Percentiles rank a stretch among this genome's conserved stretches.
Evolutionary conservation across 495 filamentous ascomycete species (phyloP).

Genomic region (Penicillium odoratum): DNA sequence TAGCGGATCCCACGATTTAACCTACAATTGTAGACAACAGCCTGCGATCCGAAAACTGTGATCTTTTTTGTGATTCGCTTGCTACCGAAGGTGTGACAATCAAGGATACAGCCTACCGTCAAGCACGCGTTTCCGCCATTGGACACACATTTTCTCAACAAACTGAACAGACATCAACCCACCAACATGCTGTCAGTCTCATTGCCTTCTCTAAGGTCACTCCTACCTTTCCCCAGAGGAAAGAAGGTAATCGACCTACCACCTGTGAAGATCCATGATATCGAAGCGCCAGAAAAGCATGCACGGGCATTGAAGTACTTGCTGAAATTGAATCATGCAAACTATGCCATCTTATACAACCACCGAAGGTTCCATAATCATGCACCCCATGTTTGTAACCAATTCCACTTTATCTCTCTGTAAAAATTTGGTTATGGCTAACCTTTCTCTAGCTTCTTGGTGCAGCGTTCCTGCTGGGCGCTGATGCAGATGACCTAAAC

Average conservation of each 20-base stretch:
- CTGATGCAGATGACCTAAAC: constrained; percentile 66
- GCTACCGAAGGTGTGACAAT: background rate
- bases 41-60: background rate
- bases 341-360: constrained; percentile 79
- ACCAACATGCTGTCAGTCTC: constrained; percentile 33
- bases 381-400: constrained; percentile 66
- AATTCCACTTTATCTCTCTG: background rate
- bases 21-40: background rate
- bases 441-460: constrained; percentile 56
- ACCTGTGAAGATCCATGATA: constrained; percentile 68
- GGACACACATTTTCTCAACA: background rate
- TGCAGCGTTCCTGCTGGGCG: constrained; percentile 83
- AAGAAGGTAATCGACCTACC: constrained; percentile 59
- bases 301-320: constrained; percentile 86
- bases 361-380: constrained; percentile 84
- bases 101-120: background rate
- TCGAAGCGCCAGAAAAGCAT: constrained; percentile 78
- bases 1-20: constrained; percentile 10
- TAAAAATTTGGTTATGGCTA: constrained; percentile 5
- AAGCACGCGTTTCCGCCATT: constrained; percentile 2
- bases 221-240: constrained; percentile 20
- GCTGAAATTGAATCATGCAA: constrained; percentile 85
- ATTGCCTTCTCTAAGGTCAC: constrained; percentile 24
- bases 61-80: background rate
- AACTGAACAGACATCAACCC: background rate